These are phyloP conservation scores for Sarocladium kiliense DNA, from an alignment of 2,329 filamentous ascomycete genomes.

Conservation along the genomic window DNA sequence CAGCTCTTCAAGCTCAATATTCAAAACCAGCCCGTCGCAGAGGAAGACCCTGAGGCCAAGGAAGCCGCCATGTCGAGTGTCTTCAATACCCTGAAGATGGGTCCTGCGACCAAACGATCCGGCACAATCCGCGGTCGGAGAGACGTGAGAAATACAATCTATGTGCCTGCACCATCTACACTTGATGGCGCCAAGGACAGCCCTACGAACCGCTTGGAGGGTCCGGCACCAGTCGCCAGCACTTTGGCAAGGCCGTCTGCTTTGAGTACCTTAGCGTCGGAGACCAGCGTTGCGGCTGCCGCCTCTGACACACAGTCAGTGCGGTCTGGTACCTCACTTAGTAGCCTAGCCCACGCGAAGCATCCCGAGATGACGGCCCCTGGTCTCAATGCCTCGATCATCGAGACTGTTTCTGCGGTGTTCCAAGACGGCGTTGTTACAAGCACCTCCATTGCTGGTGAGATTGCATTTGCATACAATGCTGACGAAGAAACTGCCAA, in stretches of 20 bases:
- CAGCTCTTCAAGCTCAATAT: conserved; percentile 76
- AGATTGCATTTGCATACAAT: conserved; percentile 85
- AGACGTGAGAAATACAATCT: conserved; percentile 88
- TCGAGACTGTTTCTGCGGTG: conserved; percentile 83
- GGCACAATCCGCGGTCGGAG: conserved; percentile 82
- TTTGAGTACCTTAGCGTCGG: conserved; percentile 54
- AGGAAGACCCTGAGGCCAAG: conserved; percentile 70
- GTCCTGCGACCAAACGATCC: conserved; percentile 61
- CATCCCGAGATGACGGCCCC: conserved; percentile 78
- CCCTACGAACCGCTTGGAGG: conserved; percentile 4
- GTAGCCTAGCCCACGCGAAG: conserved; percentile 61
- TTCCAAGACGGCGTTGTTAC: conserved; percentile 72
- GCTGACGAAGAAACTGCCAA: conserved; percentile 36
- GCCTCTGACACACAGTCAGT: conserved; percentile 84
- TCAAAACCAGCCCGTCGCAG: conserved; percentile 68
- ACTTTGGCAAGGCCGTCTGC: conserved; percentile 35
- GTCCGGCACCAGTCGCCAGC: neutral
- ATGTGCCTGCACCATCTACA: conserved; percentile 51
- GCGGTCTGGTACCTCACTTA: conserved; percentile 77
- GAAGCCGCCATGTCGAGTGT: conserved; percentile 71
- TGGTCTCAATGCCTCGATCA: conserved; percentile 81
- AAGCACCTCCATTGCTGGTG: conserved; percentile 72
- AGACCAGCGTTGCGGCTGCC: conserved; percentile 50
- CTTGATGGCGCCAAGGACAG: conserved; percentile 26
- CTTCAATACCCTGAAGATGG: conserved; percentile 63